A percentile compares a stretch with the other conserved stretches of the same genome.
Conservation (phyloP, 306 rosid genomes). For the Vicia villosa region DNA sequence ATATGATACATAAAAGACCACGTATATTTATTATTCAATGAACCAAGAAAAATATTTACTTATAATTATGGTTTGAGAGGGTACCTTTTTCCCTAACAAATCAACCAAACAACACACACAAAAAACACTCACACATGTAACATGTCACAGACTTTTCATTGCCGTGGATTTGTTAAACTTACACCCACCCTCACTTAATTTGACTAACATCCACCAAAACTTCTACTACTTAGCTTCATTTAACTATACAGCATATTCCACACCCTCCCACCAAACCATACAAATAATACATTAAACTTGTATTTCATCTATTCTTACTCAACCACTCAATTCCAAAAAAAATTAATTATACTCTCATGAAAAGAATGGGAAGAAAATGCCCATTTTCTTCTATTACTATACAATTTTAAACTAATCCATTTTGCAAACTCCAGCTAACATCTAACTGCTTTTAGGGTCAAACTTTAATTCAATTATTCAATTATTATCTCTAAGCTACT, state of each 20-base stretch:
- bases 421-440: constrained; percentile 26
- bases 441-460: constrained; percentile 29
- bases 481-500: constrained; percentile 10
- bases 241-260: constrained; percentile 35
- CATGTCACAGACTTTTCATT: constrained; percentile 37
- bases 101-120: constrained; percentile 28
- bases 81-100: neutral
- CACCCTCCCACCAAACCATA: constrained; percentile 49
- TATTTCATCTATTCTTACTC: constrained; percentile 39
- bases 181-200: constrained; percentile 58
- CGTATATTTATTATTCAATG: too few relatives aligned
- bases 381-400: constrained; percentile 22
- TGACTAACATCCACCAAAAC: constrained; percentile 45
- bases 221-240: constrained; percentile 36
- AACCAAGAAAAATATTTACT: too few relatives aligned
- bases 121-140: neutral
- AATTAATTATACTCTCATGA: constrained; percentile 12
- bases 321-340: constrained; percentile 47
- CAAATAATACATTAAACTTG: constrained; percentile 30
- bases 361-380: constrained; percentile 4
- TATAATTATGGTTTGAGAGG: too few relatives aligned
- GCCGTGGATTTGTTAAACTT: constrained; percentile 39
- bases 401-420: constrained; percentile 31
- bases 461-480: constrained; percentile 35
- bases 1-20: too few relatives aligned